Evolutionary conservation across 148 eudicot species (phyloP).

Genomic region (Spergularia marina): DNA sequence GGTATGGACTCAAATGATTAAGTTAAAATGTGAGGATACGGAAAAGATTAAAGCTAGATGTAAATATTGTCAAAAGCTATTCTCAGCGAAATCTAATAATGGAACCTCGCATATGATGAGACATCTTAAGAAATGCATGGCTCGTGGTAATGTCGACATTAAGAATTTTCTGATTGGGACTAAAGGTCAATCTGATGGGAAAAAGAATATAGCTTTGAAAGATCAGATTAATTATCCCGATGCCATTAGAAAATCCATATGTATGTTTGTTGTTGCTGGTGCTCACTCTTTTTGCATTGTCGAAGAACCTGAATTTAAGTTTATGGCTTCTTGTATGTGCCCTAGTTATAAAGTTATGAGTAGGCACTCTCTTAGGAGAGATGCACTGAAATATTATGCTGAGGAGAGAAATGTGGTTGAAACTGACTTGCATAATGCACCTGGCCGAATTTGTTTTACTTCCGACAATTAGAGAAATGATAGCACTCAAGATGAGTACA

Average conservation of each 20-base stretch:
- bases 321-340: conserved; percentile 13
- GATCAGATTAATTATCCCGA: conserved; percentile 1
- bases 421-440: neutral
- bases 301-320: conserved; percentile 14
- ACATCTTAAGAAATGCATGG: conserved; percentile 6
- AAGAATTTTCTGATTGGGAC: conserved; percentile 1
- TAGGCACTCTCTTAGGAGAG: conserved; percentile 18
- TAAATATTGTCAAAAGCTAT: neutral
- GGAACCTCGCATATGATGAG: conserved; percentile 12
- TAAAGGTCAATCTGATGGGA: neutral
- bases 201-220: neutral
- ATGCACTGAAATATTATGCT: neutral
- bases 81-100: conserved; percentile 2
- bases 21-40: neutral
- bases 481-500: conserved; percentile 12
- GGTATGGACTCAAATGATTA: conserved; percentile 4
- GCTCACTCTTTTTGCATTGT: conserved; percentile 11
- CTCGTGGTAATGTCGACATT: neutral
- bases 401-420: conserved; percentile 11
- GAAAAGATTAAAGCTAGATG: neutral
- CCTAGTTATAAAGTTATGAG: conserved; percentile 6
- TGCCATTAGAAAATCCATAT: neutral
- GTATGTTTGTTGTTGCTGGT: conserved; percentile 11
- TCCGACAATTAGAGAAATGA: conserved; percentile 21
- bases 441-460: conserved; percentile 7